phyloP scores from a whole-genome alignment of 139 green algal species.

The Chlorella sp. region DNA sequence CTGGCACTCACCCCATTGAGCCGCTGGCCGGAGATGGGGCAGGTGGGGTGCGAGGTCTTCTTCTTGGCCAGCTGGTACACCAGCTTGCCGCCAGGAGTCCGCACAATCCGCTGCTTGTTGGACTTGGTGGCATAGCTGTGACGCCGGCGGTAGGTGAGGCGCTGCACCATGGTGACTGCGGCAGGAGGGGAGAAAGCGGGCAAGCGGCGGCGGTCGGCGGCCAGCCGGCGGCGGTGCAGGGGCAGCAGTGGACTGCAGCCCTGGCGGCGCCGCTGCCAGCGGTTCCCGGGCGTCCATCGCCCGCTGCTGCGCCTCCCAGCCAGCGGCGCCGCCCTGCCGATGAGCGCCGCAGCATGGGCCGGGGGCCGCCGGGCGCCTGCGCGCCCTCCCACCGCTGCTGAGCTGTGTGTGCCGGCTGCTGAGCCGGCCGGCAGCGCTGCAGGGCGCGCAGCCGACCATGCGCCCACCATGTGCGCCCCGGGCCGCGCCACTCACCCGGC shows the following conservation, averaged over 20 bases:
- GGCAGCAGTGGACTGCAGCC: too few relatives aligned
- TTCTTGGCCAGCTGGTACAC: constrained; percentile 95
- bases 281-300: too few relatives aligned
- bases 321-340: too few relatives aligned
- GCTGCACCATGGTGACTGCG: constrained; percentile 82
- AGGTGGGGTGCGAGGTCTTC: constrained; percentile 81
- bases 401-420: too few relatives aligned
- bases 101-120: constrained; percentile 92
- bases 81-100: constrained; percentile 94
- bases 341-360: too few relatives aligned
- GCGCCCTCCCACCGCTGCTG: too few relatives aligned
- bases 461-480: too few relatives aligned
- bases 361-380: too few relatives aligned
- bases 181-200: background rate
- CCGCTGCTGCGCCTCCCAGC: too few relatives aligned
- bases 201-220: background rate
- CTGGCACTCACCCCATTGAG: constrained; percentile 86
- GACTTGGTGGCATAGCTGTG: constrained; percentile 95
- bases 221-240: background rate
- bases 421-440: background rate
- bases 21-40: constrained; percentile 78
- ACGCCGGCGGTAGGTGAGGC: constrained; percentile 81
- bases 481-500: too few relatives aligned
- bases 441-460: background rate
- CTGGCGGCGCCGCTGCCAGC: background rate